These are phyloP conservation scores for Phytophthora sojae DNA, from an alignment of 352 stramenopile species.

Conservation along the genomic window DNA sequence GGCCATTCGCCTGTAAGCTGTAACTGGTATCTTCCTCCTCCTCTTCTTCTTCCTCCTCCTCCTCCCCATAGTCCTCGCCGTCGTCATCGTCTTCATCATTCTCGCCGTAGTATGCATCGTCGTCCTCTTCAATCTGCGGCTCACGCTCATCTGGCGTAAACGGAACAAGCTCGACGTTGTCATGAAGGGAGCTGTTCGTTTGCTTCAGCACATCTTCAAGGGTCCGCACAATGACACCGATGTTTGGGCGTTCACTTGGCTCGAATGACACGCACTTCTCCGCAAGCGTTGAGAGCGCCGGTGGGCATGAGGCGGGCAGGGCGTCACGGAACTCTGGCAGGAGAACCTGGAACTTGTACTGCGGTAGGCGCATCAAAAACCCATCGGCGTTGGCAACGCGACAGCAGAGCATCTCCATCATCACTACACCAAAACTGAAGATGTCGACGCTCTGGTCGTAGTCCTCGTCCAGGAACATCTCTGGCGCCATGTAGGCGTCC, in stretches of 20 bases:
- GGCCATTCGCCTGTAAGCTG: constrained; percentile 26
- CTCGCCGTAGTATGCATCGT: constrained; percentile 62
- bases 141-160: constrained; percentile 70
- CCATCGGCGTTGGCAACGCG: constrained; percentile 79
- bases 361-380: constrained; percentile 84
- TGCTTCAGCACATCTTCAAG: constrained; percentile 54
- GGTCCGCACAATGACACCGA: constrained; percentile 49
- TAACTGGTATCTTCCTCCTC: constrained; percentile 45
- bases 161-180: constrained; percentile 60
- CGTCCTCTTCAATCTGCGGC: constrained; percentile 67
- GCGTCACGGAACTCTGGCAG: constrained; percentile 71
- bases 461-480: constrained; percentile 88
- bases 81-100: constrained; percentile 62
- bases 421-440: constrained; percentile 86
- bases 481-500: constrained; percentile 85
- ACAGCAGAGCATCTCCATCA: constrained; percentile 90
- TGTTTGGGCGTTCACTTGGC: constrained; percentile 65
- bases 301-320: constrained; percentile 68
- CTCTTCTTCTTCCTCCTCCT: constrained; percentile 47
- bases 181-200: constrained; percentile 29
- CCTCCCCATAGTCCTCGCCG: constrained; percentile 37
- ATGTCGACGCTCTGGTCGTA: constrained; percentile 89
- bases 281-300: constrained; percentile 60
- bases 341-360: constrained; percentile 81
- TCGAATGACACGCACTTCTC: constrained; percentile 86